These are phyloP conservation scores for Paracoccidioides lutzii DNA, from an alignment of 2,329 filamentous ascomycete genomes.

Conservation along the genomic window DNA sequence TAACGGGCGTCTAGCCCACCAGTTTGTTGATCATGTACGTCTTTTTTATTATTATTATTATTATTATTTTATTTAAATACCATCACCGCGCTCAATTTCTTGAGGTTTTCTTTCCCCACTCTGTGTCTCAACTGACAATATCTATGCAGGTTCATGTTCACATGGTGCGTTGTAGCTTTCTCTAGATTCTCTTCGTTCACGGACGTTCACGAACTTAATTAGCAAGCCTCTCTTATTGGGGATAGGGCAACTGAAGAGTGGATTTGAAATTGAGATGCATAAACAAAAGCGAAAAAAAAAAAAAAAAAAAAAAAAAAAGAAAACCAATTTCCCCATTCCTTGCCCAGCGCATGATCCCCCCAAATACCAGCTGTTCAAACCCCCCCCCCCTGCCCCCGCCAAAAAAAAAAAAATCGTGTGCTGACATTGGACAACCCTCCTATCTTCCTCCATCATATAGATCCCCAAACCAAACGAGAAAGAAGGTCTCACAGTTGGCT, in stretches of 20 bases:
- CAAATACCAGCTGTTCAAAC: too few species aligned
- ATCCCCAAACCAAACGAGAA: constrained; percentile 84
- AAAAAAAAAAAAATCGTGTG: too few species aligned
- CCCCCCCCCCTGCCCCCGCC: background rate
- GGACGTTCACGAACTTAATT: too few species aligned
- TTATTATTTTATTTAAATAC: too few species aligned
- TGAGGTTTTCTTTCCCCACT: background rate
- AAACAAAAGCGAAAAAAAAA: too few species aligned
- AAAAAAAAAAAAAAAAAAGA: too few species aligned
- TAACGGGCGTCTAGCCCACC: constrained; percentile 83
- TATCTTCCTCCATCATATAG: constrained; percentile 29
- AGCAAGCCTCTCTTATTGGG: too few species aligned
- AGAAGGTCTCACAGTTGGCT: constrained; percentile 67
- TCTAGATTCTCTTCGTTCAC: background rate
- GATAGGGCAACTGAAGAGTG: too few species aligned
- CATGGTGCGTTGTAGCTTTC: constrained; percentile 47
- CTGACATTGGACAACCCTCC: background rate
- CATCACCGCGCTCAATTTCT: background rate
- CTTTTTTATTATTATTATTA: too few species aligned
- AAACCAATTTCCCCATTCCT: too few species aligned
- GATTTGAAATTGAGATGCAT: too few species aligned
- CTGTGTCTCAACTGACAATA: constrained; percentile 3
- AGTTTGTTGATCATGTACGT: constrained; percentile 78
- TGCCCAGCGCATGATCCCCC: too few species aligned
- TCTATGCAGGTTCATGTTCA: constrained; percentile 73